Percentiles rank a stretch among this genome's conserved stretches.
phyloP scores from a whole-genome alignment of 2,329 filamentous ascomycete species.

The Alternaria incomplexa region DNA sequence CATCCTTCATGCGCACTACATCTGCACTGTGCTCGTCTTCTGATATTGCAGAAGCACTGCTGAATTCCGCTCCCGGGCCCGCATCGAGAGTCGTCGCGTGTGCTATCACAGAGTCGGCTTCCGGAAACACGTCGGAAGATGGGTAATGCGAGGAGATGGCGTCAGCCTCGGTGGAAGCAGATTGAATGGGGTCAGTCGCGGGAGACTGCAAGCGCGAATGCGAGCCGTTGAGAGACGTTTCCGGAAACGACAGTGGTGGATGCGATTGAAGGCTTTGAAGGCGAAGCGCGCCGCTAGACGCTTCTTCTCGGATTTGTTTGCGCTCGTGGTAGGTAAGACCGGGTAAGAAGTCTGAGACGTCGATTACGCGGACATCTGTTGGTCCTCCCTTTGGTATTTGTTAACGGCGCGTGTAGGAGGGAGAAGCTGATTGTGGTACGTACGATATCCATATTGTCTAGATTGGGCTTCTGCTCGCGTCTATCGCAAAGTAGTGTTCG shows the following conservation, averaged over 20 bases:
- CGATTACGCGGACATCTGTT: conserved; percentile 39
- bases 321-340: conserved; percentile 38
- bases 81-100: conserved; percentile 26
- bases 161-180: neutral
- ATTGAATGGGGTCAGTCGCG: neutral
- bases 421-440: neutral
- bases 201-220: conserved; percentile 9
- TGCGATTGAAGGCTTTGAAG: conserved; percentile 30
- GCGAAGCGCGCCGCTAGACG: conserved; percentile 35
- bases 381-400: conserved; percentile 29
- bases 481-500: neutral
- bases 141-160: neutral
- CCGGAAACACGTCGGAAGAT: conserved; percentile 15
- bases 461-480: neutral
- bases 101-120: conserved; percentile 17
- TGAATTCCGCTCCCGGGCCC: conserved; percentile 30
- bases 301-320: conserved; percentile 39
- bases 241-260: conserved; percentile 14
- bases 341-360: conserved; percentile 34
- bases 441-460: neutral
- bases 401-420: neutral
- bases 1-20: conserved; percentile 30
- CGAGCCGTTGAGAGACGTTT: conserved; percentile 16
- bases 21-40: conserved; percentile 27
- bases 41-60: conserved; percentile 27